phyloP scores from a whole-genome alignment of 2,329 filamentous ascomycete species.

The Camptophora hylomeconis region DNA sequence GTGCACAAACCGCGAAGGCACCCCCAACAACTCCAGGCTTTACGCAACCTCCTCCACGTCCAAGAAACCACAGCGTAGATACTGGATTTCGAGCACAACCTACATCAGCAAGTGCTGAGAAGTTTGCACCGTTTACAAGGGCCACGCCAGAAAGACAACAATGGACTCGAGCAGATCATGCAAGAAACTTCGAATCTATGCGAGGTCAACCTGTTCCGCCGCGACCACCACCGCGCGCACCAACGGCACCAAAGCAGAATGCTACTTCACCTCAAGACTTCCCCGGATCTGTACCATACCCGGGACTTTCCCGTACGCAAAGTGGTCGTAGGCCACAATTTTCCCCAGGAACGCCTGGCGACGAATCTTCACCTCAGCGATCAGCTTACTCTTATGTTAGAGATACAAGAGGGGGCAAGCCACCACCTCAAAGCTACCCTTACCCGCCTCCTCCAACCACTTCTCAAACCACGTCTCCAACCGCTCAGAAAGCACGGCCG shows the following conservation, averaged over 20 bases:
- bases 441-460: slow-evolving; percentile 8
- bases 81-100: slow-evolving; percentile 8
- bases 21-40: slow-evolving; percentile 6
- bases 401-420: too few species aligned
- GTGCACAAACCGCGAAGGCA: slow-evolving; percentile 2
- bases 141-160: slow-evolving; percentile 9
- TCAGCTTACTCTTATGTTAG: slow-evolving; percentile 33
- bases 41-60: slow-evolving; percentile 6
- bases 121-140: slow-evolving; percentile 15
- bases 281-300: slow-evolving; percentile 13
- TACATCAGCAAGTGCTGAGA: slow-evolving; percentile 13
- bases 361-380: slow-evolving; percentile 41
- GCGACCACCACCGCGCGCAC: slow-evolving; percentile 12
- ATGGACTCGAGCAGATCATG: slow-evolving; percentile 15
- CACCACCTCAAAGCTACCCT: slow-evolving; percentile 3
- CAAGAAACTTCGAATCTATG: slow-evolving; percentile 14
- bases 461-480: slow-evolving; percentile 9
- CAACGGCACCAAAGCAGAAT: slow-evolving; percentile 13
- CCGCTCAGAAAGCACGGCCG: slow-evolving; percentile 9
- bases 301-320: slow-evolving; percentile 24
- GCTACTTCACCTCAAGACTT: slow-evolving; percentile 4
- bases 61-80: slow-evolving; percentile 2
- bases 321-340: slow-evolving; percentile 42
- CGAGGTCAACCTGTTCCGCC: slow-evolving; percentile 7
- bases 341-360: slow-evolving; percentile 43